Base-by-base conservation (phyloP, 2,329 filamentous ascomycete species). In the Dactylella cylindrospora region DNA sequence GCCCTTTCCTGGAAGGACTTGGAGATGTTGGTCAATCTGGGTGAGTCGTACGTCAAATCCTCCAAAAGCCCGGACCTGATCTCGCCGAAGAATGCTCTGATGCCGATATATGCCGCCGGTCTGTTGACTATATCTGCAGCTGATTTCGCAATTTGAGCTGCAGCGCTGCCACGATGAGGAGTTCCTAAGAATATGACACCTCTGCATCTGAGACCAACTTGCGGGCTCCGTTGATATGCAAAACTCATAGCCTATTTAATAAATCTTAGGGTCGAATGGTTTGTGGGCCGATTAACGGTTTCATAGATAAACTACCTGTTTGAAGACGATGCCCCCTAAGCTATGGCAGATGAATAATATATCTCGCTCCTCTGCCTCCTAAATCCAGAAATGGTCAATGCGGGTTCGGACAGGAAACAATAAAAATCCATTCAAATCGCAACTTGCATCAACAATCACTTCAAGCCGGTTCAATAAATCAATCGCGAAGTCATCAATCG, bases 321-420 rank as follows among this genome's bases (percentile, higher is more conserved):
- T 49, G 23, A 49, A 49, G 20, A 49, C 31, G 4, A 49, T 49
- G 8, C 45, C 45, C 28, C 45, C 45, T 2, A 49, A 25, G 13
- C 45, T 49, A 22, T 49, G 45, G n/a, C 45, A 49, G 26, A 49
- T 19, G 33, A 49, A 38, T 26, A 49, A 6, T 38, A 49, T 49
- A 39, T 49, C 32, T 20, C 45, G 36, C 4, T 38, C 39, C 33
- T 49, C 45, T 36, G 7, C 8, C 33, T 9, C 7, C 8, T 36
- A 5, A 19, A 19, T 17, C 19, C 19, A 39, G 35, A 5, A 19
- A 17, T 12, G 5, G 12, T 5, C 3, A 19, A n/a, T 10, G 19
- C 12, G 12, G 12, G 12, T 5, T 5, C 4, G 35, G 12, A n/a
- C 10, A 19, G 13, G 13, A n/a, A n/a, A n/a, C n/a, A n/a, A n/a